A percentile compares a stretch with the other conserved stretches of the same genome.
Conservation (phyloP, 2,329 filamentous ascomycete species). For the Nannizzia gypsea region DNA sequence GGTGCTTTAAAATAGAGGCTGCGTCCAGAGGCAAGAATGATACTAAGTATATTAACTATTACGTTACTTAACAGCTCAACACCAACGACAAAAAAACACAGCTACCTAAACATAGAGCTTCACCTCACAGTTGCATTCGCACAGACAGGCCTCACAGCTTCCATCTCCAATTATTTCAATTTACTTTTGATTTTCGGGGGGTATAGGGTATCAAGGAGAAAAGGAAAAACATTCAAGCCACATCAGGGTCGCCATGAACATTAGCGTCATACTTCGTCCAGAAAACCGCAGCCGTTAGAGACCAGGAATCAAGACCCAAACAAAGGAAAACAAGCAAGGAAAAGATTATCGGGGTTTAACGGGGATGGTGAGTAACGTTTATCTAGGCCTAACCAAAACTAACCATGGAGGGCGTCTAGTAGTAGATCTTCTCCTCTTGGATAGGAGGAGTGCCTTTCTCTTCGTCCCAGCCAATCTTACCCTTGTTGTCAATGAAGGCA, state of each 20-base stretch:
- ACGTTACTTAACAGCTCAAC: neutral
- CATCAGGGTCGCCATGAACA: neutral
- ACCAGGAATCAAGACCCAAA: neutral
- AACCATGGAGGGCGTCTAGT: constrained; percentile 28
- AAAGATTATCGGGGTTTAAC: too few relatives aligned
- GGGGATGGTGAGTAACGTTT: too few relatives aligned
- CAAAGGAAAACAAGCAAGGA: neutral
- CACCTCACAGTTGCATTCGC: neutral
- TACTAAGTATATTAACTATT: constrained; percentile 2
- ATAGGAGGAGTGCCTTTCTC: constrained; percentile 48
- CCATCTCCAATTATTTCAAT: neutral
- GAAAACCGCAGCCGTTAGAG: neutral
- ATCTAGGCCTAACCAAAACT: neutral
- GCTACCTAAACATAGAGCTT: neutral
- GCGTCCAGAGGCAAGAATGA: neutral
- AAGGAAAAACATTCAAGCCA: neutral
- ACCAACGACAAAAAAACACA: neutral
- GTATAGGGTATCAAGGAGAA: constrained; percentile 1
- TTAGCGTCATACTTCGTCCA: neutral
- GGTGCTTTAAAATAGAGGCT: too few relatives aligned
- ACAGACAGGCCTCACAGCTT: neutral
- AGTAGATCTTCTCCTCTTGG: constrained; percentile 46
- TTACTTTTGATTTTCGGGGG: neutral
- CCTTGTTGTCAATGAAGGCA: constrained; percentile 58
- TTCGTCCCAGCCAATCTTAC: constrained; percentile 49